Percentiles rank a stretch among this genome's conserved stretches.
Conservation (phyloP, 2,329 filamentous ascomycete genomes). For the Nigrograna mackinnonii region DNA sequence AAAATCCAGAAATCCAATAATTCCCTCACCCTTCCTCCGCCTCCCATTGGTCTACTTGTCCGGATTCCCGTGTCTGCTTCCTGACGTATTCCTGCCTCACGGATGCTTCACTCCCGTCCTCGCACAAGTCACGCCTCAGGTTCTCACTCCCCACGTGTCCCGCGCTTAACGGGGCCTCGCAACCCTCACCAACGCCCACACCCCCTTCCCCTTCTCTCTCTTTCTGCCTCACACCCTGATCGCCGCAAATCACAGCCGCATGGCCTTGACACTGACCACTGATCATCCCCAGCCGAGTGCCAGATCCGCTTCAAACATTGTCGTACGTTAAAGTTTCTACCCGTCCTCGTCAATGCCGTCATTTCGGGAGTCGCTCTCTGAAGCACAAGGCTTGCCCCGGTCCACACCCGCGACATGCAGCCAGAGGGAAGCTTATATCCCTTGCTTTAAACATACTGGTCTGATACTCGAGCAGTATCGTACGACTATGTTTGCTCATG, state of each 20-base stretch:
- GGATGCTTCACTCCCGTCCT: constrained; percentile 40
- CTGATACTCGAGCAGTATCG: constrained; percentile 14
- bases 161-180: too few species aligned
- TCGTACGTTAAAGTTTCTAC: constrained; percentile 42
- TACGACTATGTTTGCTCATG: constrained; percentile 13
- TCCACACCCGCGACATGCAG: background rate
- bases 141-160: too few species aligned
- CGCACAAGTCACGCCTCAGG: constrained; percentile 28
- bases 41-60: too few species aligned
- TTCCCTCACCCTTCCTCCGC: too few species aligned
- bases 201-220: too few species aligned
- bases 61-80: too few species aligned
- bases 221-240: too few species aligned
- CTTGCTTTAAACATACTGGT: constrained; percentile 18
- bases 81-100: constrained; percentile 15
- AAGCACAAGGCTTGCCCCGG: constrained; percentile 12
- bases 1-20: too few species aligned
- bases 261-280: too few species aligned
- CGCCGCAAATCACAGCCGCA: too few species aligned
- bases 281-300: too few species aligned
- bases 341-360: constrained; percentile 21
- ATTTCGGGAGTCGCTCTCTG: constrained; percentile 16
- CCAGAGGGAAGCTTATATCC: constrained; percentile 14
- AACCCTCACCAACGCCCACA: too few species aligned
- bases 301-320: constrained; percentile 38